Evolutionary conservation across 495 filamentous ascomycete genomes (phyloP).

Genomic region (Aspergillus affinis): DNA sequence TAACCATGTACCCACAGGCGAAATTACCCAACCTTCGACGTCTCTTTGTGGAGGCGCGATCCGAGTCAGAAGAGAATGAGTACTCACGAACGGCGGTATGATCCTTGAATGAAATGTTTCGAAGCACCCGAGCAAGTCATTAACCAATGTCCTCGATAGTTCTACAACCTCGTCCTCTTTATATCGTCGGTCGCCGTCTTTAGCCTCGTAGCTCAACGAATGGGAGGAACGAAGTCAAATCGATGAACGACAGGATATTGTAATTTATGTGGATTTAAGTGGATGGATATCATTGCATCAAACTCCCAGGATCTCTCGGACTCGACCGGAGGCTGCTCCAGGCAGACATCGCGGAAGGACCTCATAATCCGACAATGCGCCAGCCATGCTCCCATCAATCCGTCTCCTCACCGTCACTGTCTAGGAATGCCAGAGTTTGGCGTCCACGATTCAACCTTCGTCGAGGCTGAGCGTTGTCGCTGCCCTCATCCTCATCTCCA

Average conservation of each 20-base stretch:
- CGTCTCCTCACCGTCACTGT: constrained; percentile 52
- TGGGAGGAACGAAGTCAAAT: constrained; percentile 48
- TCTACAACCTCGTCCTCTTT: constrained; percentile 96
- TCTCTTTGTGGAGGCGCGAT: constrained; percentile 92
- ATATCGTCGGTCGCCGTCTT: constrained; percentile 92
- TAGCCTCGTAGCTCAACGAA: constrained; percentile 82
- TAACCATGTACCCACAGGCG: constrained; percentile 48
- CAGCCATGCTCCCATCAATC: constrained; percentile 32
- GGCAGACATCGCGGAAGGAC: background rate
- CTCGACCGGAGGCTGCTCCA: constrained; percentile 8
- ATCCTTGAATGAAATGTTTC: background rate
- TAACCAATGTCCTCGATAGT: constrained; percentile 50
- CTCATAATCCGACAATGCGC: constrained; percentile 5
- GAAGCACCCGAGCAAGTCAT: background rate
- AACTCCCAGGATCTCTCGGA: background rate
- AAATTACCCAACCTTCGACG: constrained; percentile 93
- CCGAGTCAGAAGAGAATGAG: constrained; percentile 90
- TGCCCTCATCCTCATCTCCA: constrained; percentile 49
- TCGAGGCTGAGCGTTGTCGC: constrained; percentile 35
- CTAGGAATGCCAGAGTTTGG: constrained; percentile 54
- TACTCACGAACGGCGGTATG: constrained; percentile 88
- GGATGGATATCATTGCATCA: background rate
- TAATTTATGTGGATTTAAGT: background rate
- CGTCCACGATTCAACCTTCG: constrained; percentile 44
- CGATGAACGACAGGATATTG: constrained; percentile 24